Evolutionary conservation across 1,284 basidiomycete genomes (phyloP), one percentile per base, ranked within the genome.

Genomic region (Cryptococcus hybrid): DNA sequence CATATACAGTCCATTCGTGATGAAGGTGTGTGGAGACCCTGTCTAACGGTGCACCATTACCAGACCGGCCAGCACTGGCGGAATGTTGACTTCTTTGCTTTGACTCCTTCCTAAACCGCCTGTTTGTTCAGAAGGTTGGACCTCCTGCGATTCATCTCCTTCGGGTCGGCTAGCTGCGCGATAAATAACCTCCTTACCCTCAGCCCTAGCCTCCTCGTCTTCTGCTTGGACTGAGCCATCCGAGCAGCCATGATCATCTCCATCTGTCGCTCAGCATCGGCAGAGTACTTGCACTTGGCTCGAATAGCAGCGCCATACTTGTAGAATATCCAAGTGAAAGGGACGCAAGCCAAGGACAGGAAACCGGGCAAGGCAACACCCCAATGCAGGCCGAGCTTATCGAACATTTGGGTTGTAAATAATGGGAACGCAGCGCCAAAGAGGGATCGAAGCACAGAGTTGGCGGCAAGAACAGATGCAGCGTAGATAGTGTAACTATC

Each of bases 391-490:
- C 86, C 86, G 13, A 88, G 80, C 5, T 74, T 76, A 7, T 72
- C 67, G 69, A 86, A 70, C 73, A 74, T 74, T 42, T 67, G 54
- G 18, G 48, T 42, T 11, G 73, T 84, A n/a, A 87, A 83, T 6
- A 86, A 74, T 8, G 85, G 86, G 74, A 87, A 87, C 3, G 83
- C 78, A 1, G 84, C 84, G 15, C 86, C 88, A 60, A 86, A 83
- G 1, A 83, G 76, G 2, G 84, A 87, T 57, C 88, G 84, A 18
- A 88, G 72, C 47, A 90, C 83, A 24, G 88, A 84, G 45, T 86
- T 88, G 55, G 87, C 84, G 2, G 88, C 86, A 37, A 87, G 80
- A 7, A 85, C 85, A 55, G 83, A 85, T 0, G 86, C 86, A 18
- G 64, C 58, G 70, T 77, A 69, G 60, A 67, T 70, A 34, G 80